Evolutionary conservation across 495 filamentous ascomycete species (phyloP), one percentile per base, ranked within the genome.

Genomic region (Schizothecium vesticola): DNA sequence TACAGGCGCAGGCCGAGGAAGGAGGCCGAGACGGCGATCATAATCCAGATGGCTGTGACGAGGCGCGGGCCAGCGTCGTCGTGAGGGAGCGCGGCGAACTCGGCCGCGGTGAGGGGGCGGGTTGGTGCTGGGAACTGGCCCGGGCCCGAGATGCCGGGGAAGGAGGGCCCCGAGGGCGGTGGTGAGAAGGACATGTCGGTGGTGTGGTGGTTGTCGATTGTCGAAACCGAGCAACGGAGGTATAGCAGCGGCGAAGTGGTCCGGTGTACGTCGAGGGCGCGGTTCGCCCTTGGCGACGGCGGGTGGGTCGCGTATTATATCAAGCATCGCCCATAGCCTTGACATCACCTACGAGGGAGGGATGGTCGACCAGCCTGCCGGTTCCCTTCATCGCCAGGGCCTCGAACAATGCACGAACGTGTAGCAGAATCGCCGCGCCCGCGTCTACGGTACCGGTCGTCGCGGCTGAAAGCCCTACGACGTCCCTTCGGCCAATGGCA

Each of bases 1-100:
- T 76, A 79, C 13, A 75, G n/a, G 21, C 78, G 74, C 21, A 78
- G 73, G 12, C 61, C 63, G 3, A 80, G 68, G 61, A 80, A 77
- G 1, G 63, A 36, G 9, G 56, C 55, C 0, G 78, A 71, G 2
- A 77, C 25, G 8, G 25, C 60, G 23, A 73, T 73, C 59, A 78
- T 63, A 9, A 70, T n/a, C 78, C 78, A 80, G 7, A 76, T 65
- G 26, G 63, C 56, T 23, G 51, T 43, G 55, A 65, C 43, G 26
- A 65, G 60, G 58, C 65, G 64, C 43, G 64, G 69, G 55, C 71
- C 75, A n/a, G 65, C 61, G 65, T 73, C 63, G 62, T 71, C 71
- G 68, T 72, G 59, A 1, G 68, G 70, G 3, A 71, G 57, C 2
- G 56, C 13, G 23, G 66, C 66, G 36, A 68, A 56, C 51, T 68